These are phyloP conservation scores for Phylloporus arenicola DNA, from an alignment of 768 basidiomycete species.

Conservation along the genomic window DNA sequence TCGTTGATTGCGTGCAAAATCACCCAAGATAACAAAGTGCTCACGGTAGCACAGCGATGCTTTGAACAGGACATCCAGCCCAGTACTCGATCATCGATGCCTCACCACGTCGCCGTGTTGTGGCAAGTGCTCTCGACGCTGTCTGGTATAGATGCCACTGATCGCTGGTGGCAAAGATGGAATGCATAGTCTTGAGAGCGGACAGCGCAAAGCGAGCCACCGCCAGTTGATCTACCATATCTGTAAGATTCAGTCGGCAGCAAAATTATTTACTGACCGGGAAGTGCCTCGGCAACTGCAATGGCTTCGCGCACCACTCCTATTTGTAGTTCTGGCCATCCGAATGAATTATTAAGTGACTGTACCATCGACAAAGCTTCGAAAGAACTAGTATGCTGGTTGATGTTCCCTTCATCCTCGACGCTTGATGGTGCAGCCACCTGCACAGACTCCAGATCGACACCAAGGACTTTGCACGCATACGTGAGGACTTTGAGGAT, in stretches of 20 bases:
- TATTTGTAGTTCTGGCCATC: constrained; percentile 94
- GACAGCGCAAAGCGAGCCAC: constrained; percentile 90
- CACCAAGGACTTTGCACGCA: constrained; percentile 73
- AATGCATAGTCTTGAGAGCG: constrained; percentile 67
- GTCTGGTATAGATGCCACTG: constrained; percentile 77
- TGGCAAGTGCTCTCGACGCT: constrained; percentile 64
- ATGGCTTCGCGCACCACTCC: constrained; percentile 92
- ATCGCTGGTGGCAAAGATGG: constrained; percentile 65
- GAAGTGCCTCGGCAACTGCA: constrained; percentile 83
- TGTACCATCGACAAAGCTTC: constrained; percentile 40
- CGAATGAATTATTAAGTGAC: constrained; percentile 51
- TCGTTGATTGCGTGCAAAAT: constrained; percentile 1
- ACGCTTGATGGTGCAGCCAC: constrained; percentile 33
- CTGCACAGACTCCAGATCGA: constrained; percentile 70
- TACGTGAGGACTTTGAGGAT: constrained; percentile 70
- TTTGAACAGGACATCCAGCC: constrained; percentile 75
- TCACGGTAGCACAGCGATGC: constrained; percentile 77
- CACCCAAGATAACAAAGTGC: constrained; percentile 8
- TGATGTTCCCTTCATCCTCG: constrained; percentile 20
- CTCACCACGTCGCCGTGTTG: constrained; percentile 75
- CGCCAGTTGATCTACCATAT: constrained; percentile 63
- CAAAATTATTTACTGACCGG: constrained; percentile 49
- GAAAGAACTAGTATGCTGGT: constrained; percentile 4
- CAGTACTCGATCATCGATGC: constrained; percentile 74
- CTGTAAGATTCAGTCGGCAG: constrained; percentile 1